Evolutionary conservation across 768 basidiomycete species (phyloP), one percentile per base, ranked within the genome.

Genomic region (Grammothele lineata): DNA sequence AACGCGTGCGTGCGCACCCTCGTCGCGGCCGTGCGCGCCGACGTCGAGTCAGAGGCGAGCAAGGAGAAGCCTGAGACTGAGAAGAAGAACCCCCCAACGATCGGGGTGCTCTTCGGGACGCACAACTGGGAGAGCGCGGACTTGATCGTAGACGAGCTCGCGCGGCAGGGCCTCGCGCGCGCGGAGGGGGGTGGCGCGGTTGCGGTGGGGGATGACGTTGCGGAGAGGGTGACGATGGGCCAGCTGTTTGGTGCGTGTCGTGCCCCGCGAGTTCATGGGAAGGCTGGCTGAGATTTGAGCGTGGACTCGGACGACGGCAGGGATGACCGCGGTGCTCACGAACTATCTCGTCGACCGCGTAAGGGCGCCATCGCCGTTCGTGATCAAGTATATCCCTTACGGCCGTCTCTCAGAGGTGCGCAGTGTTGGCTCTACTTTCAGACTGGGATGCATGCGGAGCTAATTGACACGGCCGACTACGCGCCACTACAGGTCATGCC

Each of bases 321-420:
- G 92, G 4, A 94, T 96, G 91, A 79, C 81, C 34, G 91, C 93
- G 57, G 79, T 82, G 36, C 67, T 96, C 42, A 88, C 88, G 3
- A 74, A 89, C 50, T 74, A 79, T 55, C 68, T 94, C 17, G 83
- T 82, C 2, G 64, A 67, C 1, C 74, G 71, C 26, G 81, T 80
- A 18, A 68, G 62, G 42, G 63, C 66, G 33, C 52, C 72, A 15
- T 68, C 72, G n/a, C 91, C 92, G 0, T 77, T 89, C 45, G 80
- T 89, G 0, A 74, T 92, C 66, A 95, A 95, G 77, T 85, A 87
- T 54, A 71, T 90, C 12, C 90, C 88, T 0, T 91, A 90, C 50
- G 89, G 90, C 6, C 72, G 77, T 1, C 67, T 91, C 7, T 66
- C 72, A 1, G 85, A 89, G 57, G 86, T 82, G 32, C 40, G 42